phyloP scores from a whole-genome alignment of 768 basidiomycete species.

The Phylloporus scabripes region DNA sequence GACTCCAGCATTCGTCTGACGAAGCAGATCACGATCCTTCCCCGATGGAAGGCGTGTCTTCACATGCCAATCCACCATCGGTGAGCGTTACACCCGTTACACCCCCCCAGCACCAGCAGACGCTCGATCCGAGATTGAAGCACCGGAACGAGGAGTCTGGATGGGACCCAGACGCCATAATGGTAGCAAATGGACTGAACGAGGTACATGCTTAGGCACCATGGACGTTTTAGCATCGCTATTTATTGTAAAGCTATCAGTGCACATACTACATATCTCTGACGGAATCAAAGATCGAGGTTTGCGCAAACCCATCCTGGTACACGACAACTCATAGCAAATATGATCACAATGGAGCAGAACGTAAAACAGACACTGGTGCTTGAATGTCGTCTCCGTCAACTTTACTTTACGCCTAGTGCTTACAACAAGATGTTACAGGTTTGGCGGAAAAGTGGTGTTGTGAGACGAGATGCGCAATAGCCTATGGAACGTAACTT shows the following conservation, averaged over 20 bases:
- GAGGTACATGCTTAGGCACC: constrained; percentile 12
- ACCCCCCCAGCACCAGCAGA: constrained; percentile 21
- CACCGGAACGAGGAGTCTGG: constrained; percentile 28
- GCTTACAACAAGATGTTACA: too few species aligned
- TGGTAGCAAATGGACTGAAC: constrained; percentile 13
- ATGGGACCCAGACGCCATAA: constrained; percentile 21
- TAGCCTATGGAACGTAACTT: not conserved
- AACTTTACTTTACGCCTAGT: too few species aligned
- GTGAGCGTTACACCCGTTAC: constrained; percentile 30
- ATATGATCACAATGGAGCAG: not conserved
- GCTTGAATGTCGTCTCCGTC: too few species aligned
- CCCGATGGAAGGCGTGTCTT: constrained; percentile 31
- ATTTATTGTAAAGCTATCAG: constrained; percentile 20
- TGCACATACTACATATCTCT: constrained; percentile 1
- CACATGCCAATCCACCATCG: constrained; percentile 23
- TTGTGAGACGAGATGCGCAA: too few species aligned
- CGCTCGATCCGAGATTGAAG: constrained; percentile 27
- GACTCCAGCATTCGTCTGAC: constrained; percentile 26
- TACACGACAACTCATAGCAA: not conserved
- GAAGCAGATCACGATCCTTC: constrained; percentile 27
- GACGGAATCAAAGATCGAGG: not conserved
- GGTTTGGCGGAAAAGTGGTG: too few species aligned
- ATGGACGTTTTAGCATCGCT: not conserved
- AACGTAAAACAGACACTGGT: too few species aligned
- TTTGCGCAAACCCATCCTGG: not conserved